Base-by-base conservation (phyloP, 2,329 filamentous ascomycete species). In the Annulohypoxylon truncatum region DNA sequence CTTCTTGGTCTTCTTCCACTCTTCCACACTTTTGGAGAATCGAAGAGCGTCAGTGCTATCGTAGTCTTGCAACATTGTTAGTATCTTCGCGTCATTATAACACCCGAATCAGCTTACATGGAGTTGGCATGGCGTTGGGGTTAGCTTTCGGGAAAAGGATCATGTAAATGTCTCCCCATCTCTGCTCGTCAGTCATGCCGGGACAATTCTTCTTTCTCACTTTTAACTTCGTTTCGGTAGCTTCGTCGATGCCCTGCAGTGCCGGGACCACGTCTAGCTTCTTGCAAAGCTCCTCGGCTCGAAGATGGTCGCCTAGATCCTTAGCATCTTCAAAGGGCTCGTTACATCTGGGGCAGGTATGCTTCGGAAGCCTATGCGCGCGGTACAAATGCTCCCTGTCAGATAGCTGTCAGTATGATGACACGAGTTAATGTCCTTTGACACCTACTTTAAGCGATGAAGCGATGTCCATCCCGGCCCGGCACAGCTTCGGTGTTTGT, bases 111-210 rank as follows among this genome's bases (percentile, higher is more conserved):
- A 20, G 59, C 74, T 64, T 70, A 77, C 75, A 76, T 62, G 75
- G 73, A 57, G 73, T 76, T 26, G 75, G 75, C 47, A 76, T 56
- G 2, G 73, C 70, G 10, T 74, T 70, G 2, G 50, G 66, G 38
- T 75, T 74, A 3, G 72, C 71, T 12, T 67, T 63, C 7, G 75
- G 75, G 31, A 77, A 77, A 2, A 77, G 65, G 22, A 76, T 74
- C 51, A 75, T 44, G 65, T 77, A 77, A 4, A 76, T 76, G 1
- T 76, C 74, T 29, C 54, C 71, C 75, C 75, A 77, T 51, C 72
- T 71, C 50, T 77, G 72, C 51, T 71, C 72, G 24, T 76, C 74
- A 1, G 73, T 72, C 56, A 70, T 66, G 24, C 66, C 67, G 2
- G 70, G 68, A 13, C 70, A 65, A 9, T 70, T 64, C 69, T 66